These are phyloP conservation scores for Elongisporangium prolatum DNA, from an alignment of 352 stramenopile genomes.

Conservation along the genomic window DNA sequence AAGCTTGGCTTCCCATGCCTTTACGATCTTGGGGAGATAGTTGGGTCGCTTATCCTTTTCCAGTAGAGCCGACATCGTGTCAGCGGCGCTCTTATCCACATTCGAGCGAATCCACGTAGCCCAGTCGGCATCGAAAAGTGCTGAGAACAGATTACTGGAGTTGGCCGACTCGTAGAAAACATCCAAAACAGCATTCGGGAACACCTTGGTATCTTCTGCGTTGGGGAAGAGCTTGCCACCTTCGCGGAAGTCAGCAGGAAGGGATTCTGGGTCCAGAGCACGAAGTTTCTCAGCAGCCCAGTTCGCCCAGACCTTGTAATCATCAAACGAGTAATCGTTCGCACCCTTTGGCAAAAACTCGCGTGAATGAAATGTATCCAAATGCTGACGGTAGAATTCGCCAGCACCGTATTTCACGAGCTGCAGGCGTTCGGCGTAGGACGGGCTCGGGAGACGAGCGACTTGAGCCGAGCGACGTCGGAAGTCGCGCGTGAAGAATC, in stretches of 20 bases:
- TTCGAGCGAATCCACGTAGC: conserved; percentile 55
- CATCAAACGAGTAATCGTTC: conserved; percentile 33
- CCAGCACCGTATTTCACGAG: conserved; percentile 73
- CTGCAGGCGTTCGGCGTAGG: conserved; percentile 67
- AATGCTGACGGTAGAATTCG: conserved; percentile 80
- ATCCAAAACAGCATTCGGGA: conserved; percentile 59
- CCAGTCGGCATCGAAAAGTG: conserved; percentile 49
- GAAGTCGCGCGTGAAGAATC: conserved; percentile 68
- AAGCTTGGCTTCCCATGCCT: conserved; percentile 60
- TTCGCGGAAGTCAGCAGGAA: conserved; percentile 56
- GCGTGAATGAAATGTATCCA: conserved; percentile 77
- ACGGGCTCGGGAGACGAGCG: conserved; percentile 61
- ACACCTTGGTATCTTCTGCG: conserved; percentile 37
- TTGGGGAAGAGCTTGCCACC: conserved; percentile 58
- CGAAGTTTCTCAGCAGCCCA: conserved; percentile 53
- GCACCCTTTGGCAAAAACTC: conserved; percentile 57
- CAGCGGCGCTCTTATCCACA: conserved; percentile 44
- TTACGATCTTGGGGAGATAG: conserved; percentile 53
- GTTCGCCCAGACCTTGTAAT: conserved; percentile 63
- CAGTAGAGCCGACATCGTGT: conserved; percentile 36
- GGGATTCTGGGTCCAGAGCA: conserved; percentile 26
- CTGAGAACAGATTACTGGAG: conserved; percentile 53
- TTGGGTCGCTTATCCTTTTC: conserved; percentile 36
- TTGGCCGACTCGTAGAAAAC: conserved; percentile 52
- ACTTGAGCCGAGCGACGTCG: conserved; percentile 53